Percentiles rank a stretch among this genome's conserved stretches.
These are phyloP conservation scores for Danielia oregonensis DNA, from an alignment of 805 yeast genomes.

Conservation along the genomic window DNA sequence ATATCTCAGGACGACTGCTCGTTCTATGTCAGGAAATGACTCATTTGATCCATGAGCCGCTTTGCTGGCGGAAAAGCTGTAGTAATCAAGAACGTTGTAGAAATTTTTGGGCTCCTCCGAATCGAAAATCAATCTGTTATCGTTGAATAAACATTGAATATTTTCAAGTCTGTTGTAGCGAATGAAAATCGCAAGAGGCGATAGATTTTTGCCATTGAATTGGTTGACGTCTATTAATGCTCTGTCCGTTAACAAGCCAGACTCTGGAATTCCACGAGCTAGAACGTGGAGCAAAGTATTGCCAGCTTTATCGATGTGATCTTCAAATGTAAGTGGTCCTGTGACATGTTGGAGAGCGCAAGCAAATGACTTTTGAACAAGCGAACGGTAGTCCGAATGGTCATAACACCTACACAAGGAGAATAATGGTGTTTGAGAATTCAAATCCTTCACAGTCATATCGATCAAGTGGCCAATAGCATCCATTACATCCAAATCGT, in stretches of 20 bases:
- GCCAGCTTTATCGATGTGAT: constrained; percentile 70
- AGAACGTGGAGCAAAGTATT: constrained; percentile 76
- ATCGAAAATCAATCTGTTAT: constrained; percentile 41
- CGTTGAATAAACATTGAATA: constrained; percentile 46
- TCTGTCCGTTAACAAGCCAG: constrained; percentile 19
- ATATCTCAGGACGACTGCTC: constrained; percentile 16
- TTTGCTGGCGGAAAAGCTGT: constrained; percentile 31
- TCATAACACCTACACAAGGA: constrained; percentile 78
- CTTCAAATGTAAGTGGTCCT: constrained; percentile 42
- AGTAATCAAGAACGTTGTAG: constrained; percentile 37
- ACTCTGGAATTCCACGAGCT: constrained; percentile 41
- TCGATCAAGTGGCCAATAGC: constrained; percentile 56
- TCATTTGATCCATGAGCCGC: constrained; percentile 13
- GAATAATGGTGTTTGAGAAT: constrained; percentile 75
- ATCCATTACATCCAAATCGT: constrained; percentile 47
- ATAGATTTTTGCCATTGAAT: constrained; percentile 51
- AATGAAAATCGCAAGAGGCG: constrained; percentile 70
- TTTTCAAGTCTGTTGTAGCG: constrained; percentile 67
- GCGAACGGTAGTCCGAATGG: constrained; percentile 52
- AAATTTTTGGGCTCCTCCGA: constrained; percentile 31
- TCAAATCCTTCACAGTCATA: constrained; percentile 66
- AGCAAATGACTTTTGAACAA: constrained; percentile 45
- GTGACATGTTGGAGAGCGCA: constrained; percentile 40
- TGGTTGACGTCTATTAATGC: constrained; percentile 50
- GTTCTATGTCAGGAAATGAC: constrained; percentile 23